These are phyloP conservation scores for Boletus sp. DNA, from an alignment of 768 basidiomycete genomes.

Conservation along the genomic window DNA sequence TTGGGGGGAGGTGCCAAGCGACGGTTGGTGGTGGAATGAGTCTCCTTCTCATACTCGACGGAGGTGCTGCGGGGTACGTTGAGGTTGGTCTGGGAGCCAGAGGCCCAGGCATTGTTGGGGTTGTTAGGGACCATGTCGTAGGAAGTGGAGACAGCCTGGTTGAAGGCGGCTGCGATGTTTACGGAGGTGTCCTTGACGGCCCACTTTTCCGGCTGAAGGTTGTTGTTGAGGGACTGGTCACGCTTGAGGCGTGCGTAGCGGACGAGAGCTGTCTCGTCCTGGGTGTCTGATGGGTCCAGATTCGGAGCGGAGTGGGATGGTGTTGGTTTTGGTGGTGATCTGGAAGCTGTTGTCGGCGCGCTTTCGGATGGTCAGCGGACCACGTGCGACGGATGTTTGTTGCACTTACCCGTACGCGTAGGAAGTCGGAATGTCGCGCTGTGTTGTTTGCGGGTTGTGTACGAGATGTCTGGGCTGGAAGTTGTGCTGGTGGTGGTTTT, in stretches of 20 bases:
- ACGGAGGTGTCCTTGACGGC: slow-evolving; percentile 80
- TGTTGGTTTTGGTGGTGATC: slow-evolving; percentile 55
- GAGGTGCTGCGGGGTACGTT: slow-evolving; percentile 69
- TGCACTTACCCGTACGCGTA: slow-evolving; percentile 67
- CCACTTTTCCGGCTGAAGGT: slow-evolving; percentile 63
- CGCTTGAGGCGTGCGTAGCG: slow-evolving; percentile 48
- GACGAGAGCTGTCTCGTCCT: slow-evolving; percentile 44
- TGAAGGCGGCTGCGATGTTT: slow-evolving; percentile 79
- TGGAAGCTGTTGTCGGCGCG: slow-evolving; percentile 51
- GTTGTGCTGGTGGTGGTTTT: slow-evolving; percentile 32
- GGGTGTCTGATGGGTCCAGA: slow-evolving; percentile 42
- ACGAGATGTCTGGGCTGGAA: slow-evolving; percentile 23
- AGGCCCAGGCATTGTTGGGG: slow-evolving; percentile 67
- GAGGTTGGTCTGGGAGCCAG: slow-evolving; percentile 46
- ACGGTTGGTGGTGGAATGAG: slow-evolving; percentile 50
- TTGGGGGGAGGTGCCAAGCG: slow-evolving; percentile 63
- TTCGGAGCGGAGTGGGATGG: slow-evolving; percentile 29
- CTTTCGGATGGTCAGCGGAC: slow-evolving; percentile 33
- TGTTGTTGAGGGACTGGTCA: slow-evolving; percentile 32
- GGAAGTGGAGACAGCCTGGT: slow-evolving; percentile 55
- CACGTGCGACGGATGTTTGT: slow-evolving; percentile 8
- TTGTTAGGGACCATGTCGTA: slow-evolving; percentile 43
- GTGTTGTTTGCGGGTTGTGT: slow-evolving; percentile 33
- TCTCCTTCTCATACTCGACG: slow-evolving; percentile 72
- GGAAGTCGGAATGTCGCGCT: slow-evolving; percentile 49